Percentiles rank a stretch among this genome's conserved stretches.
Conservation (phyloP, 116 monocot genomes). For the Phalaenopsis hybrid region DNA sequence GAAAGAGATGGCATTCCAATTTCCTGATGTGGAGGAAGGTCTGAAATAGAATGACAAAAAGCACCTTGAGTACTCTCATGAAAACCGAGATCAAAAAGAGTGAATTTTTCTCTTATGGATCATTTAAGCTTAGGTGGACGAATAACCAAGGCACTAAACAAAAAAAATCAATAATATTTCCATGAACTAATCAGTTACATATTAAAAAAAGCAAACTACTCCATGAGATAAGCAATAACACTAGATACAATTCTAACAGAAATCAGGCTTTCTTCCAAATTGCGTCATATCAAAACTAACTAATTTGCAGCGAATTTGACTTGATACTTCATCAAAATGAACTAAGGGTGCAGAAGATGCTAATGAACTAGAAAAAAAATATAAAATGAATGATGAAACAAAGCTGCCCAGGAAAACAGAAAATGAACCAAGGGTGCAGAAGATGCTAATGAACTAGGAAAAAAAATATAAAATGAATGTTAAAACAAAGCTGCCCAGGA, state of each 20-base stretch:
- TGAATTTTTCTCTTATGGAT: not conserved
- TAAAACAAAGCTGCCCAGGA: too few species aligned
- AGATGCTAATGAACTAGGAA: too few species aligned
- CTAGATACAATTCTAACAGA: not conserved
- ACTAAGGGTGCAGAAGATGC: too few species aligned
- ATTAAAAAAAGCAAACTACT: not conserved
- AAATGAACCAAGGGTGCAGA: too few species aligned
- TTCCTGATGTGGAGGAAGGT: slow-evolving; percentile 77
- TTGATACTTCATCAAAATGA: not conserved
- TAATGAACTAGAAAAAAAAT: too few species aligned
- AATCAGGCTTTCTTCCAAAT: not conserved
- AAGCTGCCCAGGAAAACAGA: too few species aligned
- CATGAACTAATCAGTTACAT: not conserved
- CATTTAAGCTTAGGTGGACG: not conserved
- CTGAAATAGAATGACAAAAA: slow-evolving; percentile 32
- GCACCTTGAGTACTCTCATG: not conserved
- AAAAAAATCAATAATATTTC: not conserved
- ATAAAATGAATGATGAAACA: too few species aligned
- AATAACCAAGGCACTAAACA: not conserved
- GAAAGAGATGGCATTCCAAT: slow-evolving; percentile 98
- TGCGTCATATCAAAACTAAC: not conserved
- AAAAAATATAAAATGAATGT: too few species aligned
- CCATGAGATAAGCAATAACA: not conserved
- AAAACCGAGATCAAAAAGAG: not conserved
- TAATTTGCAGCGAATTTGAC: not conserved